Evolutionary conservation across 768 basidiomycete species (phyloP).

Genomic region (Grammothele lineata): DNA sequence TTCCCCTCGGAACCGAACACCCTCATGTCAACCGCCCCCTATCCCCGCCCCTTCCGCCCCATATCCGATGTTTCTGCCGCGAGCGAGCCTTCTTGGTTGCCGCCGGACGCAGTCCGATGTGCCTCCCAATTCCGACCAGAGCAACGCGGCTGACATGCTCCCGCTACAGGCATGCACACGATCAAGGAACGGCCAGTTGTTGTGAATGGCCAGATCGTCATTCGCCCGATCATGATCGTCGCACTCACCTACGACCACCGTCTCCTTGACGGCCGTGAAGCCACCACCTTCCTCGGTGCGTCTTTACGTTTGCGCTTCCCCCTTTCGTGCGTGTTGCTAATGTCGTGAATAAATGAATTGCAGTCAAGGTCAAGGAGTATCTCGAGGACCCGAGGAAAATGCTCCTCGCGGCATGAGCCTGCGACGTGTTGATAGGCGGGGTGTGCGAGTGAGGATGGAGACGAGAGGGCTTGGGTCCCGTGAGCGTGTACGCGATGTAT

Average conservation of each 20-base stretch:
- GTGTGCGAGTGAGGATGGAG: too few relatives aligned
- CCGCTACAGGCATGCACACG: constrained; percentile 85
- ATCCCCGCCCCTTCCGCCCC: background rate
- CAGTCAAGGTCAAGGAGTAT: constrained; percentile 90
- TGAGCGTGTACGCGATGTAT: too few relatives aligned
- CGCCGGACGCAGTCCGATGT: background rate
- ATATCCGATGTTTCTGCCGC: background rate
- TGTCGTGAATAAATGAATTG: too few relatives aligned
- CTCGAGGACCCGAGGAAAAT: constrained; percentile 94
- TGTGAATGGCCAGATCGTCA: constrained; percentile 91
- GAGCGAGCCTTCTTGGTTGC: background rate
- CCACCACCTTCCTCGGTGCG: constrained; percentile 94
- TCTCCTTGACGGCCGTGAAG: constrained; percentile 92
- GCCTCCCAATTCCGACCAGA: background rate
- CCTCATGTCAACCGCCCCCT: background rate
- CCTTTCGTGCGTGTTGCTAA: too few relatives aligned
- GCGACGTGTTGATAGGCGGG: background rate
- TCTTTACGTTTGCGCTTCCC: constrained; percentile 14
- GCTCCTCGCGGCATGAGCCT: constrained; percentile 47
- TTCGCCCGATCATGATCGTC: constrained; percentile 95
- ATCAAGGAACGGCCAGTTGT: constrained; percentile 92
- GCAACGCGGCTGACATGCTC: too few relatives aligned
- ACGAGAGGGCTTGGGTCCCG: too few relatives aligned
- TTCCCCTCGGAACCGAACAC: constrained; percentile 3
- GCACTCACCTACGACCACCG: constrained; percentile 95